Evolutionary conservation across 2,329 filamentous ascomycete species (phyloP).

Genomic region (Epichloe aotearoae): DNA sequence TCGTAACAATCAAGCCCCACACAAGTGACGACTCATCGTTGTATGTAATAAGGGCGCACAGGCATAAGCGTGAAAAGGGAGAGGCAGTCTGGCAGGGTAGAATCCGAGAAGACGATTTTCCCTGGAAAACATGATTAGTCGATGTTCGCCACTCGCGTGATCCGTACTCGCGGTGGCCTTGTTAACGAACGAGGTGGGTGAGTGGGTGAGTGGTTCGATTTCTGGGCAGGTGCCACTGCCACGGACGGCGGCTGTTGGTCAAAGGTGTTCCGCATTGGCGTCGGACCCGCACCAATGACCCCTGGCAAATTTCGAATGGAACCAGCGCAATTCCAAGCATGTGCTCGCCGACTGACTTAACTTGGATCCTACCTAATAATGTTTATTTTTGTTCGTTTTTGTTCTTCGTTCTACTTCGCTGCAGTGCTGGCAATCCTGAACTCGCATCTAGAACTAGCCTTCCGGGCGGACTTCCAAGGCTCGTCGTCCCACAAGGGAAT

Average conservation of each 20-base stretch:
- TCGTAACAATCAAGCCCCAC: too few relatives aligned
- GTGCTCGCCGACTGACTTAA: not conserved
- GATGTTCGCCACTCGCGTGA: too few relatives aligned
- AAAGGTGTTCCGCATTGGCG: not conserved
- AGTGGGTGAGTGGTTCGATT: constrained; percentile 1
- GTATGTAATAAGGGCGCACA: too few relatives aligned
- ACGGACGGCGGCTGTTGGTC: not conserved
- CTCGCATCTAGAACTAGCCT: too few relatives aligned
- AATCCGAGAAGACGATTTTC: too few relatives aligned
- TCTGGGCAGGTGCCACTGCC: not conserved
- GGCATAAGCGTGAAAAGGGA: too few relatives aligned
- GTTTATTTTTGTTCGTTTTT: not conserved
- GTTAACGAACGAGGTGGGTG: not conserved
- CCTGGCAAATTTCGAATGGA: not conserved
- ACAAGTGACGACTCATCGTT: too few relatives aligned
- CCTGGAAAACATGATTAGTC: too few relatives aligned
- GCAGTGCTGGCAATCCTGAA: too few relatives aligned
- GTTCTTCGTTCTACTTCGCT: not conserved
- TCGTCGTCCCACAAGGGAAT: not conserved
- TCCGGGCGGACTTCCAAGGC: not conserved
- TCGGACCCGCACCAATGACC: not conserved
- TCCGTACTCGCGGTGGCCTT: too few relatives aligned
- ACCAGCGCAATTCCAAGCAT: not conserved
- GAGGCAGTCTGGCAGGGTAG: too few relatives aligned
- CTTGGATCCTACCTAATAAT: not conserved